Evolutionary conservation across 164 flowering plant species (phyloP).

Genomic region (Macadamia tetraphylla): DNA sequence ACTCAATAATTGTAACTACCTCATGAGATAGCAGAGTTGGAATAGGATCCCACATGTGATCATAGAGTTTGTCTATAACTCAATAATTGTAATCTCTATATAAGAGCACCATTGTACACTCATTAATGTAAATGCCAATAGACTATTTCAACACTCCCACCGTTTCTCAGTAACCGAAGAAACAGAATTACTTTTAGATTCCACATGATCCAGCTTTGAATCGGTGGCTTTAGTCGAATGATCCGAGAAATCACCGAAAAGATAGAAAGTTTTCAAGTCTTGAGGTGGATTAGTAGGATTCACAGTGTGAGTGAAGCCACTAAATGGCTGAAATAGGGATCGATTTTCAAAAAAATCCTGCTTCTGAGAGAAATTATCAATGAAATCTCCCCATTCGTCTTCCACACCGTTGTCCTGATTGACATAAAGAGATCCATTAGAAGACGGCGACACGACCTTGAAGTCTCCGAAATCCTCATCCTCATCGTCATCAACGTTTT

Average conservation of each 20-base stretch:
- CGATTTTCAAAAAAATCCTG: constrained; percentile 10
- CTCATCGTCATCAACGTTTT: too few species aligned
- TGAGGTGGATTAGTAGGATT: too few species aligned
- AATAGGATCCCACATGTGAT: too few species aligned
- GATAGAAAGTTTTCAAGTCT: too few species aligned
- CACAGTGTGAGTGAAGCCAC: background rate
- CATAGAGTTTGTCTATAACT: too few species aligned
- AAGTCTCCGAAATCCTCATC: constrained; percentile 52
- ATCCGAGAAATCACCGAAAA: too few species aligned
- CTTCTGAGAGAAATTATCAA: constrained; percentile 20
- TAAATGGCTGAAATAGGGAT: background rate
- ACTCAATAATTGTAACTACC: too few species aligned
- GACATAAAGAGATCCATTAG: constrained; percentile 6
- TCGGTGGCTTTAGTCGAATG: too few species aligned
- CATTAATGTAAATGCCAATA: too few species aligned
- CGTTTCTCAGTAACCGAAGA: constrained; percentile 6
- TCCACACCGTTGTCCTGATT: constrained; percentile 11
- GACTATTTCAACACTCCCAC: constrained; percentile 42
- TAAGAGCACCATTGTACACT: too few species aligned
- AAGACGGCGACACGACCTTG: constrained; percentile 35
- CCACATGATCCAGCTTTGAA: constrained; percentile 4
- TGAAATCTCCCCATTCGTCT: constrained; percentile 79
- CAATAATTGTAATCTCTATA: too few species aligned
- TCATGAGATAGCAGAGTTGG: too few species aligned
- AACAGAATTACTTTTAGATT: constrained; percentile 6